Percentiles rank a stretch among this genome's conserved stretches.
Conservation (phyloP, 306 rosid species). For the Dalbergia cultrata region DNA sequence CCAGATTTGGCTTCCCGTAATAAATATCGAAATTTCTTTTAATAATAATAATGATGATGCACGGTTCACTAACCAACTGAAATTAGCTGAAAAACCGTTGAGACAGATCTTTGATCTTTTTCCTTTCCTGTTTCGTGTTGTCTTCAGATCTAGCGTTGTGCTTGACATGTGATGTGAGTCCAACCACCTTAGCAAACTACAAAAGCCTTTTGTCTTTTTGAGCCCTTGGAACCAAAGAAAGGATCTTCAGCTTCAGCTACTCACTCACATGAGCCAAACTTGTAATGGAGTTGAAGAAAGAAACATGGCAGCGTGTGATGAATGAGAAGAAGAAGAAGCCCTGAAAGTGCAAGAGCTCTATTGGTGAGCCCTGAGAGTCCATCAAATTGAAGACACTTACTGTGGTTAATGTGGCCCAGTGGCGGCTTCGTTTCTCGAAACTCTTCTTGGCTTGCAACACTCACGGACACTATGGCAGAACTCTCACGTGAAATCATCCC, state of each 20-base stretch:
- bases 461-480: slow-evolving; percentile 54
- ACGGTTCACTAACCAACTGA: slow-evolving; percentile 26
- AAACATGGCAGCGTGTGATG: neutral
- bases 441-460: slow-evolving; percentile 40
- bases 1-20: slow-evolving; percentile 33
- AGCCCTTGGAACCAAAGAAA: no score
- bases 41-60: slow-evolving; percentile 10
- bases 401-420: slow-evolving; percentile 30
- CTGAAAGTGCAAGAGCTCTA: slow-evolving; percentile 38
- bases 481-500: slow-evolving; percentile 54
- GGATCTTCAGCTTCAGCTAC: neutral
- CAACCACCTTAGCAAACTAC: neutral
- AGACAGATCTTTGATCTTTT: slow-evolving; percentile 31
- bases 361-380: slow-evolving; percentile 42
- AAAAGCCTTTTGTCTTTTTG: neutral
- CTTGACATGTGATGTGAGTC: neutral
- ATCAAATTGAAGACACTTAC: slow-evolving; percentile 41
- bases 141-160: slow-evolving; percentile 40
- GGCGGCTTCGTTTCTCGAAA: slow-evolving; percentile 51
- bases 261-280: slow-evolving; percentile 21
- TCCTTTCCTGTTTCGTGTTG: neutral
- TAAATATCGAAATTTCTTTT: slow-evolving; percentile 16
- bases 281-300: slow-evolving; percentile 1
- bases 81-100: slow-evolving; percentile 42
- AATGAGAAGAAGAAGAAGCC: neutral